These are phyloP conservation scores for Phaeodactylum tricornutum DNA, from an alignment of 108 stramenopile species.

Conservation along the genomic window DNA sequence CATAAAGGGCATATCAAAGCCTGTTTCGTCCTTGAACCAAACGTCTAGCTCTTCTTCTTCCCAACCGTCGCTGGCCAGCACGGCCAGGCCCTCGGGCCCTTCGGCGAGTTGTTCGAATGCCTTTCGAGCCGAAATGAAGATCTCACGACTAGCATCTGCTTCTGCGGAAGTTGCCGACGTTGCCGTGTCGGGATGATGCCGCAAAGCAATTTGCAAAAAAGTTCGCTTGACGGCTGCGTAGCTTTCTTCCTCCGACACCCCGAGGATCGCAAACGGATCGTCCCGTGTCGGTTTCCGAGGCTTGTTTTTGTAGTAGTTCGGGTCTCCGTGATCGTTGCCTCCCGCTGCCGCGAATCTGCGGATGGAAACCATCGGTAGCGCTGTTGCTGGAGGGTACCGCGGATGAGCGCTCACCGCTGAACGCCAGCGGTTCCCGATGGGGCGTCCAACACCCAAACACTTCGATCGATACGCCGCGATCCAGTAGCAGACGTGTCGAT, in stretches of 20 bases:
- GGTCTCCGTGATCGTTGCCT: too few relatives aligned
- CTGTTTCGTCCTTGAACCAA: conserved; percentile 77
- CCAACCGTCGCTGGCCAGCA: conserved; percentile 25
- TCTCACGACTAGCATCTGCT: conserved; percentile 31
- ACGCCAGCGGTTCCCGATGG: too few relatives aligned
- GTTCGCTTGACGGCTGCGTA: conserved; percentile 63
- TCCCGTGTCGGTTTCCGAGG: conserved; percentile 11
- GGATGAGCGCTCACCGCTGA: too few relatives aligned
- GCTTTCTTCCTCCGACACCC: conserved; percentile 16
- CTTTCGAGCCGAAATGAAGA: conserved; percentile 53
- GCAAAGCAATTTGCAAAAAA: conserved; percentile 79
- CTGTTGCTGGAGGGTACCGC: too few relatives aligned
- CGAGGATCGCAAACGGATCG: conserved; percentile 42
- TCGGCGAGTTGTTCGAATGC: conserved; percentile 65
- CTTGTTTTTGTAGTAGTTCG: too few relatives aligned
- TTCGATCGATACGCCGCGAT: too few relatives aligned
- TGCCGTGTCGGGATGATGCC: conserved; percentile 70
- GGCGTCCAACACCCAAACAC: too few relatives aligned
- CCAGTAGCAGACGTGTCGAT: too few relatives aligned
- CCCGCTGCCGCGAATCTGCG: too few relatives aligned
- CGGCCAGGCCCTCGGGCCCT: conserved; percentile 38
- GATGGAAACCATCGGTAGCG: too few relatives aligned
- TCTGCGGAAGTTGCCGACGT: conserved; percentile 14
- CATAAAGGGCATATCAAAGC: conserved; percentile 55
- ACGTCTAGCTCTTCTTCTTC: conserved; percentile 46